Conservation (phyloP, 1,284 basidiomycete genomes). For the Austroboletus niveus region DNA sequence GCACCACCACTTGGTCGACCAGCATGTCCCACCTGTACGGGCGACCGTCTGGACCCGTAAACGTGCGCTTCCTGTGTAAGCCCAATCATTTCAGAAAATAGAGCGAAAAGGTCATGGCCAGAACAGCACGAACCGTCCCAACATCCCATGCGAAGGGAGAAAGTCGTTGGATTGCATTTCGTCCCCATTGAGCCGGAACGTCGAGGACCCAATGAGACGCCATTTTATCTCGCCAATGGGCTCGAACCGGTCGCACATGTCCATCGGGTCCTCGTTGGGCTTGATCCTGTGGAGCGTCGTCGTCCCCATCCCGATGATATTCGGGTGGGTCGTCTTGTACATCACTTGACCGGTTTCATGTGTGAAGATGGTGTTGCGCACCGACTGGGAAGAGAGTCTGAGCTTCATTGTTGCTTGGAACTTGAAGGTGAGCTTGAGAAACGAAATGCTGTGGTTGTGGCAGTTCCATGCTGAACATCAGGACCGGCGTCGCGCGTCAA, state of each 20-base stretch:
- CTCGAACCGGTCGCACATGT: constrained; percentile 30
- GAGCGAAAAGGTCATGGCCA: neutral
- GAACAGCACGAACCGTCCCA: constrained; percentile 19
- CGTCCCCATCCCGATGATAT: constrained; percentile 11
- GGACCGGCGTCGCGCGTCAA: too few relatives aligned
- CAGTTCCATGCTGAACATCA: too few relatives aligned
- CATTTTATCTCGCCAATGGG: constrained; percentile 26
- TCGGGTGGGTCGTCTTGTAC: constrained; percentile 31
- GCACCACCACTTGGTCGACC: constrained; percentile 16
- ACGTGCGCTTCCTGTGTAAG: constrained; percentile 26
- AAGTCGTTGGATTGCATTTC: constrained; percentile 24
- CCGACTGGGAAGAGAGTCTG: constrained; percentile 16
- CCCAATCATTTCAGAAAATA: neutral
- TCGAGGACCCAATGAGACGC: constrained; percentile 25
- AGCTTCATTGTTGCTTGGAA: constrained; percentile 16
- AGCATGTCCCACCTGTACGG: constrained; percentile 30
- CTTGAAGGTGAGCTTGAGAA: too few relatives aligned
- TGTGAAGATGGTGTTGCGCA: constrained; percentile 24
- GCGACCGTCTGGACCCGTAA: constrained; percentile 24
- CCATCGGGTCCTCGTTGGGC: constrained; percentile 20
- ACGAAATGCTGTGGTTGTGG: too few relatives aligned
- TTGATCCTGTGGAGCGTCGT: constrained; percentile 28
- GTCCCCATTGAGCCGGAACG: constrained; percentile 16
- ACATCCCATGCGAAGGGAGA: constrained; percentile 24
- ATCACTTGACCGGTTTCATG: constrained; percentile 25